phyloP scores from a whole-genome alignment of 306 rosid species.

The Hippophae tibetana region DNA sequence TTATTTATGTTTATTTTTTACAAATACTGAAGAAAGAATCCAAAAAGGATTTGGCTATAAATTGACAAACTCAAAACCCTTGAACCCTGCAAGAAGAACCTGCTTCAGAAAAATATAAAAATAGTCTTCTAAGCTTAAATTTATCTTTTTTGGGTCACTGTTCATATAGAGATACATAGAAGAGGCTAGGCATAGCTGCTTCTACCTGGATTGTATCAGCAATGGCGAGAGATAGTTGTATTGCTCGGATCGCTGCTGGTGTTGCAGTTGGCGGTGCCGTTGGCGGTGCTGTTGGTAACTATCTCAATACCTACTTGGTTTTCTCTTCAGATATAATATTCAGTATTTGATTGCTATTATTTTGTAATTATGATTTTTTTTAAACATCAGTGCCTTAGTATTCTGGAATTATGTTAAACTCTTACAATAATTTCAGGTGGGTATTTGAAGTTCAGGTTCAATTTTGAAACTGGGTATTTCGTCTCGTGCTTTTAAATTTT shows the following conservation, averaged over 20 bases:
- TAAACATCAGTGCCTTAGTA: neutral
- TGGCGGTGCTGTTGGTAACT: slow-evolving; percentile 63
- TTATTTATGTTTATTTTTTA: too few species aligned
- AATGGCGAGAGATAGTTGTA: slow-evolving; percentile 73
- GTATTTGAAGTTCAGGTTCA: neutral
- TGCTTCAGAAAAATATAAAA: too few species aligned
- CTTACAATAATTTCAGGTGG: neutral
- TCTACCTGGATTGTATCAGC: too few species aligned
- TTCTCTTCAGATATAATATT: neutral
- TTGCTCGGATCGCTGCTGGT: slow-evolving; percentile 57
- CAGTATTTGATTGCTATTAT: neutral
- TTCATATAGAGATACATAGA: too few species aligned
- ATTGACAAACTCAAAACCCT: too few species aligned
- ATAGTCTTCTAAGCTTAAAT: too few species aligned
- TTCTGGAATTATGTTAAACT: neutral
- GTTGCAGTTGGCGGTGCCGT: slow-evolving; percentile 68
- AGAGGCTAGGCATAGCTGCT: too few species aligned
- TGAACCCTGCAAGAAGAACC: too few species aligned
- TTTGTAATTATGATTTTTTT: neutral
- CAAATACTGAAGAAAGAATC: too few species aligned
- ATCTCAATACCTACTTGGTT: neutral
- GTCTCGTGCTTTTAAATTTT: neutral
- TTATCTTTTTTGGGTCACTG: too few species aligned
- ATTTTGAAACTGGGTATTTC: neutral
- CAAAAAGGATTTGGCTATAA: too few species aligned